Percentiles rank a stretch among this genome's conserved stretches.
Conservation (phyloP, 2,329 filamentous ascomycete species). For the Phialophora expanda region DNA sequence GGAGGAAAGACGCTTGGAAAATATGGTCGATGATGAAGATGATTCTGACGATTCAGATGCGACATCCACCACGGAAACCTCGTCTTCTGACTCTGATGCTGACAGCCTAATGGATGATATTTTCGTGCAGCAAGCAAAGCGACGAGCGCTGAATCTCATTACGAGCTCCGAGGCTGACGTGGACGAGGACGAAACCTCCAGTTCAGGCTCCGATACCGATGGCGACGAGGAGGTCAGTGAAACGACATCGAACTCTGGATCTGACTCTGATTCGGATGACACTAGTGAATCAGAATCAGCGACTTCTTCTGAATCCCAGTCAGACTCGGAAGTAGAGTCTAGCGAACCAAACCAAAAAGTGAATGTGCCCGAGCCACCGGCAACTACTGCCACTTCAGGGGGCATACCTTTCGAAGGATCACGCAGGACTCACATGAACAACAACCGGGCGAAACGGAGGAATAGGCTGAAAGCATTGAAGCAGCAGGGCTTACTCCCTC, state of each 20-base stretch:
- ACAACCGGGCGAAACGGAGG: slow-evolving; percentile 58
- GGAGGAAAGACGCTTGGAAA: slow-evolving; percentile 45
- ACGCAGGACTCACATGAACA: slow-evolving; percentile 59
- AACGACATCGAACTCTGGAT: slow-evolving; percentile 40
- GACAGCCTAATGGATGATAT: slow-evolving; percentile 54
- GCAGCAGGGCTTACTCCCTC: slow-evolving; percentile 57
- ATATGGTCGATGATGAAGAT: slow-evolving; percentile 35
- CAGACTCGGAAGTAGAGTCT: slow-evolving; percentile 45
- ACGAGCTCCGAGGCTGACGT: slow-evolving; percentile 17
- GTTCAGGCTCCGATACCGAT: slow-evolving; percentile 30
- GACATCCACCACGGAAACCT: slow-evolving; percentile 29
- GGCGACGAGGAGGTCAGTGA: slow-evolving; percentile 34
- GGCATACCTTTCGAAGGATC: slow-evolving; percentile 58
- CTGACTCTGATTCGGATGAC: slow-evolving; percentile 37
- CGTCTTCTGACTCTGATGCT: slow-evolving; percentile 39
- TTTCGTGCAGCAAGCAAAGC: slow-evolving; percentile 52
- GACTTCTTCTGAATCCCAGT: slow-evolving; percentile 45
- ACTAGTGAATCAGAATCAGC: slow-evolving; percentile 37
- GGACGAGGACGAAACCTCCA: slow-evolving; percentile 28
- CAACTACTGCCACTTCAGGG: slow-evolving; percentile 10
- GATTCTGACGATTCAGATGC: slow-evolving; percentile 33
- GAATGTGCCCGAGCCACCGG: background rate
- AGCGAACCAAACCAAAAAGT: background rate
- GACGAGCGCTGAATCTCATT: slow-evolving; percentile 36
- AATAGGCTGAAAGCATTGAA: slow-evolving; percentile 60